Conservation (phyloP, 179 eudicot genomes). For the Beta lomatogona region DNA sequence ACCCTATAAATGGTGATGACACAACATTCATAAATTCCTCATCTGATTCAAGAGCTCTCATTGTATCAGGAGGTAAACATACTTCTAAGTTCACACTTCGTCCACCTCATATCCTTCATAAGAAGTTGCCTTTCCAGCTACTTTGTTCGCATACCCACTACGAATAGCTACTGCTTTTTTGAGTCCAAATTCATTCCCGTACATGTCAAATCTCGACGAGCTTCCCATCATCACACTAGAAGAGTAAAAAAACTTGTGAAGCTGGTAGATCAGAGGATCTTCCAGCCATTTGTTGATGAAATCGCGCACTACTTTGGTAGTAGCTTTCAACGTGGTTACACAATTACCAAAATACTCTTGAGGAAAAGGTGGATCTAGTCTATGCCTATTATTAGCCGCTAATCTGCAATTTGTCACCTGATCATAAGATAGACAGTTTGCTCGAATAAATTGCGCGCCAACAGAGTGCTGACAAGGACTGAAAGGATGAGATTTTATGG, state of each 20-base stretch:
- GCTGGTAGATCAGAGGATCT: background rate
- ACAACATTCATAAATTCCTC: constrained; percentile 16
- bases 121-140: background rate
- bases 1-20: background rate
- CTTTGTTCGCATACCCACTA: constrained; percentile 23
- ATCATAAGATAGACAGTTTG: constrained; percentile 18
- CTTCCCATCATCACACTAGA: constrained; percentile 18
- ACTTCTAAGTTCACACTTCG: constrained; percentile 23
- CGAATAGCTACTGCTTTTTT: constrained; percentile 23
- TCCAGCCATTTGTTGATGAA: background rate
- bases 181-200: constrained; percentile 26
- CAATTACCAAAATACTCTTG: constrained; percentile 23
- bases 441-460: constrained; percentile 46
- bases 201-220: constrained; percentile 24
- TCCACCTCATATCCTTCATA: constrained; percentile 20
- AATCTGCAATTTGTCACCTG: constrained; percentile 34
- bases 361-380: constrained; percentile 30
- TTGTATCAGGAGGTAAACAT: constrained; percentile 20
- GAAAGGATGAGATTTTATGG: constrained; percentile 41
- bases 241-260: background rate
- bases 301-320: background rate
- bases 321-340: constrained; percentile 2
- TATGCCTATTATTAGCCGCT: constrained; percentile 20
- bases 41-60: constrained; percentile 23
- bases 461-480: constrained; percentile 41